These are phyloP conservation scores for Ottelia alismoides DNA, from an alignment of 106 monocot species.

Conservation along the genomic window DNA sequence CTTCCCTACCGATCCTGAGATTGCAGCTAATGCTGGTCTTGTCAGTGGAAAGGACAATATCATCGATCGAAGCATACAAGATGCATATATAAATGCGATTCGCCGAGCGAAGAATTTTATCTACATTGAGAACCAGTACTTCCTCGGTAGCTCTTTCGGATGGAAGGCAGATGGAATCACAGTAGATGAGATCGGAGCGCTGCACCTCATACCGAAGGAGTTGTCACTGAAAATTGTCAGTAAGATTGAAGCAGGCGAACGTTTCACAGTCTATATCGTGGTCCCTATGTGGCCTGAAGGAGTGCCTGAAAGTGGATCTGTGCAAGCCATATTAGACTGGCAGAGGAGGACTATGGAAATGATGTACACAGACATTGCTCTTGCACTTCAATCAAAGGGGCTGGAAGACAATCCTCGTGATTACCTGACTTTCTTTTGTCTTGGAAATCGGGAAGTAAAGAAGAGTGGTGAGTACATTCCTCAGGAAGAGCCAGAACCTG, in stretches of 20 bases:
- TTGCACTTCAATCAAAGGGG: conserved; percentile 47
- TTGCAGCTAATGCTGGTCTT: conserved; percentile 37
- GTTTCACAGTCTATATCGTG: conserved; percentile 54
- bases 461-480: conserved; percentile 43
- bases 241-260: conserved; percentile 65
- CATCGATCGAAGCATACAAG: conserved; percentile 58
- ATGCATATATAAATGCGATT: conserved; percentile 53
- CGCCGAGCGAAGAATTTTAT: conserved; percentile 47
- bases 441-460: conserved; percentile 60
- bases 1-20: conserved; percentile 43
- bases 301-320: conserved; percentile 42
- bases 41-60: conserved; percentile 51
- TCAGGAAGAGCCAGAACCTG: conserved; percentile 31
- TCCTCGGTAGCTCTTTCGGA: conserved; percentile 51
- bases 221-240: conserved; percentile 49
- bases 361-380: conserved; percentile 59
- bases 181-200: conserved; percentile 35
- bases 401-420: conserved; percentile 43
- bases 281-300: conserved; percentile 82
- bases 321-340: conserved; percentile 70
- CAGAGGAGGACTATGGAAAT: conserved; percentile 72
- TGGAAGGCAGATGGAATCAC: conserved; percentile 54
- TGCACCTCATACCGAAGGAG: conserved; percentile 58
- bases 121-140: conserved; percentile 77
- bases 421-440: conserved; percentile 65